A percentile compares a stretch with the other conserved stretches of the same genome.
Evolutionary conservation across 2,329 filamentous ascomycete species (phyloP).

Genomic region (Aspergillus sp.): DNA sequence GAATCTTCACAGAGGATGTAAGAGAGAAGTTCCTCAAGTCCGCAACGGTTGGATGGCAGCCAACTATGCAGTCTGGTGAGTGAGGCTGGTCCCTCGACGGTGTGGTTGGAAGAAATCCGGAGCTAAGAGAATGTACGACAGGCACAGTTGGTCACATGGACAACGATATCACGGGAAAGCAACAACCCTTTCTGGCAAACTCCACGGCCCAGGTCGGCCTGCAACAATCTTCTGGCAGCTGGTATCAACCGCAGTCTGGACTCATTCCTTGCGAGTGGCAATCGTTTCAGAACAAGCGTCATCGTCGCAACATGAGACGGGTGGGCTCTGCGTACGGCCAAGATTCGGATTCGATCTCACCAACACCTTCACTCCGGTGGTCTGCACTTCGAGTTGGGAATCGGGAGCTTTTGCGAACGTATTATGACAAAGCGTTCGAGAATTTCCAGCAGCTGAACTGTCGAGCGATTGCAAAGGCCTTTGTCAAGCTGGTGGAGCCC

Average conservation of each 20-base stretch:
- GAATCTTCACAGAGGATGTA: conserved; percentile 36
- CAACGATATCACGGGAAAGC: conserved; percentile 10
- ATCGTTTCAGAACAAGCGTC: conserved; percentile 24
- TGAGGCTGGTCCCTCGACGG: not conserved
- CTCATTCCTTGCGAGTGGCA: conserved; percentile 34
- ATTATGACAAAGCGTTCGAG: conserved; percentile 39
- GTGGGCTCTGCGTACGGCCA: conserved; percentile 11
- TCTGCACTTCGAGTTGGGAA: conserved; percentile 29
- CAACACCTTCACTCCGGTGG: conserved; percentile 18
- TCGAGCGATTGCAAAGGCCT: conserved; percentile 41
- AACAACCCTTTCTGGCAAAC: conserved; percentile 8
- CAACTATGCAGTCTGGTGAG: conserved; percentile 25
- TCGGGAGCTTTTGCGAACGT: conserved; percentile 25
- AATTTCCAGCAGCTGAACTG: conserved; percentile 43
- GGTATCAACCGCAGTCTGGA: conserved; percentile 22
- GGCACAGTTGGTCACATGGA: conserved; percentile 11
- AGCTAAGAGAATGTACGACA: not conserved
- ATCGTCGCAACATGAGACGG: conserved; percentile 21
- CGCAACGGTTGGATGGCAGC: conserved; percentile 18
- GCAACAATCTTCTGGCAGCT: conserved; percentile 17
- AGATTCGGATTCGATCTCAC: conserved; percentile 17
- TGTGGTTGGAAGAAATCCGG: not conserved
- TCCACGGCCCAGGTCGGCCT: conserved; percentile 3
- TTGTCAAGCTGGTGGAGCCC: conserved; percentile 43
- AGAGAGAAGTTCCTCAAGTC: conserved; percentile 33